Conservation (phyloP, 306 rosid genomes). For the Castanea mollissima region DNA sequence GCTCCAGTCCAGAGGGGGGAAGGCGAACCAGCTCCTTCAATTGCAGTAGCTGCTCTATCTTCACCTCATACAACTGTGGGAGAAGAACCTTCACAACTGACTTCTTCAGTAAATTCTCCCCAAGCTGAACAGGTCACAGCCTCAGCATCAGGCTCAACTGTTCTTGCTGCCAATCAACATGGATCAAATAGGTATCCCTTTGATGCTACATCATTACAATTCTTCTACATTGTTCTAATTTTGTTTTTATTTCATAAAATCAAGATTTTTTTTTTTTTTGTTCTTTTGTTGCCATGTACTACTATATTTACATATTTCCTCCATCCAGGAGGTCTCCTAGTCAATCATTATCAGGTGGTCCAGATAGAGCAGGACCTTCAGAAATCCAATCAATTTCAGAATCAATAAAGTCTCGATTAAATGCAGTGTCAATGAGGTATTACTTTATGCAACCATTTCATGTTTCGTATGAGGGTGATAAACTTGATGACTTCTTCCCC, state of each 20-base stretch:
- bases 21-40: conserved; percentile 55
- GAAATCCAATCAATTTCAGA: conserved; percentile 91
- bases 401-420: conserved; percentile 74
- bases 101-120: conserved; percentile 38
- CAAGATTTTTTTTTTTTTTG: not conserved
- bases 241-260: not conserved
- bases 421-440: conserved; percentile 84
- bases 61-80: conserved; percentile 44
- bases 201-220: conserved; percentile 40
- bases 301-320: not conserved
- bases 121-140: conserved; percentile 56
- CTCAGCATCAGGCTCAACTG: conserved; percentile 61
- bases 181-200: conserved; percentile 45
- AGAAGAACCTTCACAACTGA: conserved; percentile 51
- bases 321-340: conserved; percentile 54
- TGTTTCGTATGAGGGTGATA: conserved; percentile 6
- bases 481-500: not conserved
- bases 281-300: not conserved
- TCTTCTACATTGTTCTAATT: conserved; percentile 5
- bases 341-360: conserved; percentile 65
- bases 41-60: conserved; percentile 38
- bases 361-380: conserved; percentile 94
- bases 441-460: not conserved
- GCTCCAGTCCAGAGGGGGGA: conserved; percentile 66
- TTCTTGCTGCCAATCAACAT: conserved; percentile 35